Evolutionary conservation across 306 rosid species (phyloP).

Genomic region (Begonia loranthoides): DNA sequence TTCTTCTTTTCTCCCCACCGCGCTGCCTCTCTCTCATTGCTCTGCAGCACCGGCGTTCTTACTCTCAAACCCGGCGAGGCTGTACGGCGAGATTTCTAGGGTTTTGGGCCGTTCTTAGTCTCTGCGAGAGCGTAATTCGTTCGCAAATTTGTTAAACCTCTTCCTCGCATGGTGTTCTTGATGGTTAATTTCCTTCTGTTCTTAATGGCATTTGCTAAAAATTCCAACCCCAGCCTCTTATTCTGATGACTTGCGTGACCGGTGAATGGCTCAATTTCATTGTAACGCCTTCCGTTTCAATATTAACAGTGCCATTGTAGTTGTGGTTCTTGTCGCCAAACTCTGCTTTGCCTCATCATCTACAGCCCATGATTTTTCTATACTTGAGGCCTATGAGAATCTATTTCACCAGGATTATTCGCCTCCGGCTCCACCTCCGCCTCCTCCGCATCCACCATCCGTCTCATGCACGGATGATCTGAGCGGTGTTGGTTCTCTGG

Average conservation of each 20-base stretch:
- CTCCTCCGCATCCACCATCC: slow-evolving; percentile 94
- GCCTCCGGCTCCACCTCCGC: slow-evolving; percentile 97
- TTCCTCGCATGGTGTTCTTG: slow-evolving; percentile 11
- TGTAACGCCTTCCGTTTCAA: slow-evolving; percentile 27
- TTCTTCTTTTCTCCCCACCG: slow-evolving; percentile 8
- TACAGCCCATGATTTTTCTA: slow-evolving; percentile 25
- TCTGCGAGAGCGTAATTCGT: not conserved
- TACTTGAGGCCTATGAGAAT: slow-evolving; percentile 44
- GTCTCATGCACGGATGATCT: slow-evolving; percentile 83
- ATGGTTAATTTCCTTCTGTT: slow-evolving; percentile 22
- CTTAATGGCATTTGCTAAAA: slow-evolving; percentile 19
- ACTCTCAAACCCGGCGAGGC: not conserved
- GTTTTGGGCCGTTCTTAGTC: slow-evolving; percentile 15
- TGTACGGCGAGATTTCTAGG: slow-evolving; percentile 39
- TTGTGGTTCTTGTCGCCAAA: slow-evolving; percentile 16
- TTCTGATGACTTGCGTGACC: slow-evolving; percentile 55
- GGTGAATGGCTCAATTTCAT: slow-evolving; percentile 84
- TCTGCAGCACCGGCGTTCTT: slow-evolving; percentile 17
- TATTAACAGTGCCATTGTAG: slow-evolving; percentile 6
- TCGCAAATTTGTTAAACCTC: slow-evolving; percentile 3
- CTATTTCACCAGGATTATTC: slow-evolving; percentile 88
- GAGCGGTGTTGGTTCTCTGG: slow-evolving; percentile 76
- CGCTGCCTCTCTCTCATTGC: slow-evolving; percentile 9
- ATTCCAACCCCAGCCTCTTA: slow-evolving; percentile 17
- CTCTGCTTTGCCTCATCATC: slow-evolving; percentile 14